A percentile compares a stretch with the other conserved stretches of the same genome.
phyloP scores from a whole-genome alignment of 257 asterid genomes.

The Orobanche coerulescens region DNA sequence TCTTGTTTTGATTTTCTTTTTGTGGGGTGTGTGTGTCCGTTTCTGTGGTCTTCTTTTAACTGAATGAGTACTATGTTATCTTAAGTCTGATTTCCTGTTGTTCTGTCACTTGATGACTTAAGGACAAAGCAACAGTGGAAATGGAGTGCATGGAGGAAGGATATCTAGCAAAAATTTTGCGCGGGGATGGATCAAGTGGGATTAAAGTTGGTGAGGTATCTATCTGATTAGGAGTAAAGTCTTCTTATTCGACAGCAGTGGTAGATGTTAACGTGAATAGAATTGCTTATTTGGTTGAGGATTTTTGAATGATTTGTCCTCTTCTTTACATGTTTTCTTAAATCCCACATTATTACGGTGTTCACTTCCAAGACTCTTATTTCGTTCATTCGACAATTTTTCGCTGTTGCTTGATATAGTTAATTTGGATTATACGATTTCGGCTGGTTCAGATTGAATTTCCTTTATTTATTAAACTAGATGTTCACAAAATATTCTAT shows the following conservation, averaged over 20 bases:
- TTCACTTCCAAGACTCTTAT: not conserved
- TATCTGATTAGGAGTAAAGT: conserved; percentile 1
- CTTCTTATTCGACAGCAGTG: not conserved
- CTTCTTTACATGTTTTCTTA: conserved; percentile 3
- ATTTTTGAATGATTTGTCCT: not conserved
- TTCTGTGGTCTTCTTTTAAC: not conserved
- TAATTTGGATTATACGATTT: not conserved
- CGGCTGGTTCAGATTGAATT: conserved; percentile 10
- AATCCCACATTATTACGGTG: not conserved
- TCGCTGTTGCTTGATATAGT: conserved; percentile 11
- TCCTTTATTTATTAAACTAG: not conserved
- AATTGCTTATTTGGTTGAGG: not conserved
- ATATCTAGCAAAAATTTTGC: conserved; percentile 83
- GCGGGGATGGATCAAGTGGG: conserved; percentile 83
- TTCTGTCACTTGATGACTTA: conserved; percentile 8
- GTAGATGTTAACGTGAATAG: not conserved
- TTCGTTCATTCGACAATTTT: not conserved
- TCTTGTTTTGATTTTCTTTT: conserved; percentile 16
- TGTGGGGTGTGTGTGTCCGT: no score
- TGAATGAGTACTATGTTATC: not conserved
- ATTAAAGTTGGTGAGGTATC: conserved; percentile 98
- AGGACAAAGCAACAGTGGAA: conserved; percentile 99
- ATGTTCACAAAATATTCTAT: no score
- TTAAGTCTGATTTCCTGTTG: not conserved
- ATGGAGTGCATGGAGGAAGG: conserved; percentile 99